Evolutionary conservation across 1,284 basidiomycete species (phyloP).

Genomic region (Apiotrichum laibachii): DNA sequence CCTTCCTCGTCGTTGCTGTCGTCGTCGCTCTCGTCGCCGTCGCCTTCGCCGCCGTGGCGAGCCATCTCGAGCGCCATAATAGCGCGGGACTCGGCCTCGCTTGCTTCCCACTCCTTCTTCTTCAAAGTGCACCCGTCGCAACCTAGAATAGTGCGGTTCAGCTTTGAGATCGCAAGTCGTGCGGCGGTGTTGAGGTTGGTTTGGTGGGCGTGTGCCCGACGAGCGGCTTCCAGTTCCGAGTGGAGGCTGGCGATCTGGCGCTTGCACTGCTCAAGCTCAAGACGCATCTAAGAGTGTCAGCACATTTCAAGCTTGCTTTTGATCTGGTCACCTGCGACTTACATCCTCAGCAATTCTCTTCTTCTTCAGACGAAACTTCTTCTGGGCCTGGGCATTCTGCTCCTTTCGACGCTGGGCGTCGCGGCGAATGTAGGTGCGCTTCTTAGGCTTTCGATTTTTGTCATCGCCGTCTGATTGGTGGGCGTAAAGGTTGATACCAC

Average conservation of each 20-base stretch:
- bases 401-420: slow-evolving; percentile 27
- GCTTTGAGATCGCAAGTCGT: no score
- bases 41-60: no score
- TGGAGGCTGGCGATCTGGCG: not conserved
- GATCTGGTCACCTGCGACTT: slow-evolving; percentile 1
- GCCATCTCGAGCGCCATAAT: no score
- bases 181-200: no score
- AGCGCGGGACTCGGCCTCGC: no score
- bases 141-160: no score
- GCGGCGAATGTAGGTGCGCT: slow-evolving; percentile 21
- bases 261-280: not conserved
- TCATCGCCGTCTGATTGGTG: not conserved
- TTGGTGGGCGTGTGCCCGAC: no score
- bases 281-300: not conserved
- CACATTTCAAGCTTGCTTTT: not conserved
- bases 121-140: no score
- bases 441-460: slow-evolving; percentile 6
- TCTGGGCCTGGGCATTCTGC: slow-evolving; percentile 34
- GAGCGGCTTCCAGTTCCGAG: no score
- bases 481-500: not conserved
- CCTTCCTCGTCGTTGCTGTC: no score
- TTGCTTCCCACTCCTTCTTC: no score
- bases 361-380: slow-evolving; percentile 30
- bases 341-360: slow-evolving; percentile 29
- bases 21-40: no score